phyloP scores from a whole-genome alignment of 2,329 filamentous ascomycete genomes.

The Venturia effusa region DNA sequence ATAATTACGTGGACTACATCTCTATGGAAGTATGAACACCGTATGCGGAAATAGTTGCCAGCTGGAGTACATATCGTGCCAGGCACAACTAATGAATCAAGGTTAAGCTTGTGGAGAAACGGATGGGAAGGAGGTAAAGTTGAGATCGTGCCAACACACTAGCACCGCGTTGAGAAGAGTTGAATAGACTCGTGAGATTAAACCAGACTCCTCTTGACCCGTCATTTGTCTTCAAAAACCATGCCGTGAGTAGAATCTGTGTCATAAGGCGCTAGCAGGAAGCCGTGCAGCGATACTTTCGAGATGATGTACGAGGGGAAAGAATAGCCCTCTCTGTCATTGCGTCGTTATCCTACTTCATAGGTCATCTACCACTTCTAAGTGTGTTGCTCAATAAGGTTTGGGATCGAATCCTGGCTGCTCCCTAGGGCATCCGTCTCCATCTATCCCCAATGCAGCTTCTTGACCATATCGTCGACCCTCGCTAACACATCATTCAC shows the following conservation, averaged over 20 bases:
- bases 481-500: slow-evolving; percentile 6
- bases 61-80: neutral
- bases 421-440: no score
- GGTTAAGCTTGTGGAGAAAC: neutral
- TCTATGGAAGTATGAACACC: neutral
- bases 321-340: neutral
- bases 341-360: neutral
- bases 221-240: no score
- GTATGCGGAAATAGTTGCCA: neutral
- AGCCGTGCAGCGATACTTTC: no score
- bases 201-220: no score
- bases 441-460: neutral
- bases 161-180: no score
- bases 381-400: neutral
- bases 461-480: slow-evolving; percentile 5
- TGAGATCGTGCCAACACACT: no score
- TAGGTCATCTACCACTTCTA: neutral
- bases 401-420: no score
- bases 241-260: no score
- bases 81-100: neutral
- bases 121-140: neutral
- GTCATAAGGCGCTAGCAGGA: no score
- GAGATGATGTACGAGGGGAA: neutral
- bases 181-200: no score
- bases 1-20: no score